A percentile compares a stretch with the other conserved stretches of the same genome.
Evolutionary conservation across 2,329 filamentous ascomycete genomes (phyloP).

Genomic region (Pseudocercospora pini-densiflorae): DNA sequence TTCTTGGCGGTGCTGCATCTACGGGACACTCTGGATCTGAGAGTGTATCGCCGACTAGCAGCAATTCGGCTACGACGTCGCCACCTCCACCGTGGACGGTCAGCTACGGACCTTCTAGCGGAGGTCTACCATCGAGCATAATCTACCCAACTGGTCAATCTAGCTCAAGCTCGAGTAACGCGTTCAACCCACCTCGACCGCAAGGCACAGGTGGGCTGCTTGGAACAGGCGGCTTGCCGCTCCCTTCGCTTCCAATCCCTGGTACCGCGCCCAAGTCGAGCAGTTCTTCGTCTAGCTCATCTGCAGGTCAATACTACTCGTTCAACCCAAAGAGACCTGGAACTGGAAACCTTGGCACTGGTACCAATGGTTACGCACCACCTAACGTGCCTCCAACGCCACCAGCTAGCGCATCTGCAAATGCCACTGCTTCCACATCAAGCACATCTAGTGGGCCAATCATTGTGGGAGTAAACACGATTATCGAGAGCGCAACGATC

Average conservation of each 20-base stretch:
- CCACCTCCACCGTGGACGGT: slow-evolving; percentile 5
- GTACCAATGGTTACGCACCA: slow-evolving; percentile 12
- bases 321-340: slow-evolving; percentile 11
- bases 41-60: not conserved
- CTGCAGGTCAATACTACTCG: not conserved
- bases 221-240: slow-evolving; percentile 1
- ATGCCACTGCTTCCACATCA: slow-evolving; percentile 16
- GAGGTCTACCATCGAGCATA: not conserved
- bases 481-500: slow-evolving; percentile 31
- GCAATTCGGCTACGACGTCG: not conserved
- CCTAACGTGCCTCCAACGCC: slow-evolving; percentile 13
- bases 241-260: slow-evolving; percentile 14
- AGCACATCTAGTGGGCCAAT: slow-evolving; percentile 31
- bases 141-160: not conserved
- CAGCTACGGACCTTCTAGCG: not conserved
- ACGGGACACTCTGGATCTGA: not conserved
- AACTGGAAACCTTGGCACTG: slow-evolving; percentile 11
- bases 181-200: not conserved
- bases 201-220: slow-evolving; percentile 6
- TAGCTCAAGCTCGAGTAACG: slow-evolving; percentile 7
- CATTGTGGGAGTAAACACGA: slow-evolving; percentile 41
- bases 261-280: slow-evolving; percentile 18
- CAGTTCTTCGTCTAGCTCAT: slow-evolving; percentile 10
- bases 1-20: not conserved
- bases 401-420: slow-evolving; percentile 9